A percentile compares a stretch with the other conserved stretches of the same genome.
These are phyloP conservation scores for Chaetomiaceae sp. DNA, from an alignment of 2,329 filamentous ascomycete genomes.

Conservation along the genomic window DNA sequence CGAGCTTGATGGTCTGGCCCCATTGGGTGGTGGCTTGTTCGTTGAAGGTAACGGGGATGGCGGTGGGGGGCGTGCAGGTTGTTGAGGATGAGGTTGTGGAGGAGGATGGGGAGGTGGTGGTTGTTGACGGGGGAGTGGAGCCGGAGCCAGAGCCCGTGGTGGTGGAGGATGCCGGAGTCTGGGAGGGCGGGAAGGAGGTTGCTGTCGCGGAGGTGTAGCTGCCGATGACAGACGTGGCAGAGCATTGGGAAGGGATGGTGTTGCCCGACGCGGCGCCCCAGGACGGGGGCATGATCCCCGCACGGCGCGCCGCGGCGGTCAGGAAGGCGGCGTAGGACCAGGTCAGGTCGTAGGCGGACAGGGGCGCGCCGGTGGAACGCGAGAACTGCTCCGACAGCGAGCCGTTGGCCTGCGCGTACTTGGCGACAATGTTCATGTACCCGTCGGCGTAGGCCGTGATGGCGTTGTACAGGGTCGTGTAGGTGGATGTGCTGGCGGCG, in stretches of 20 bases:
- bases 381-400: conserved; percentile 62
- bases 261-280: conserved; percentile 45
- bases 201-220: conserved; percentile 46
- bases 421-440: conserved; percentile 55
- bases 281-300: conserved; percentile 46
- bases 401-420: conserved; percentile 56
- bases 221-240: conserved; percentile 38
- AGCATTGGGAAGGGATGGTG: conserved; percentile 44
- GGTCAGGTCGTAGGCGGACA: conserved; percentile 61
- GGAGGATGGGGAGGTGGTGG: background rate
- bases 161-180: conserved; percentile 33
- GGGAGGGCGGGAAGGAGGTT: conserved; percentile 43
- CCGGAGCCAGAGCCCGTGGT: conserved; percentile 24
- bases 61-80: background rate
- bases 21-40: conserved; percentile 49
- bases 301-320: conserved; percentile 51
- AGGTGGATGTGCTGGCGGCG: conserved; percentile 39
- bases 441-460: conserved; percentile 52
- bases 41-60: conserved; percentile 40
- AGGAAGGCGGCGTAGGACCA: conserved; percentile 69
- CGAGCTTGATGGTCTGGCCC: conserved; percentile 61
- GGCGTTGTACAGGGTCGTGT: conserved; percentile 49
- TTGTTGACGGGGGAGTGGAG: background rate
- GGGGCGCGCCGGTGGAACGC: conserved; percentile 43
- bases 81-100: background rate